phyloP scores from a whole-genome alignment of 1,284 basidiomycete species.

The Cronartium quercuum region DNA sequence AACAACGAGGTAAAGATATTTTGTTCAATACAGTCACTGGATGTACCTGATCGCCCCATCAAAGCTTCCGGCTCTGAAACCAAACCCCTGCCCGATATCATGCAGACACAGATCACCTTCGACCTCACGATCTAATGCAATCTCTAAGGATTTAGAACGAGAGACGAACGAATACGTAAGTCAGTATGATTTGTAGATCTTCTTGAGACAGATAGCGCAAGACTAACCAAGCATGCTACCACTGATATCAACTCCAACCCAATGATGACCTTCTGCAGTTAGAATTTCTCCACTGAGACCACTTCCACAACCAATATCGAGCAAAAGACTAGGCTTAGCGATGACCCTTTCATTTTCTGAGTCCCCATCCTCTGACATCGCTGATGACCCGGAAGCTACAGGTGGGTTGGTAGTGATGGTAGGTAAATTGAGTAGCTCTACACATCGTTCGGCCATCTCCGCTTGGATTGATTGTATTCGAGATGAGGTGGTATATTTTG shows the following conservation, averaged over 20 bases:
- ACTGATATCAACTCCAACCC: slow-evolving; percentile 91
- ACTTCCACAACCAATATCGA: slow-evolving; percentile 98
- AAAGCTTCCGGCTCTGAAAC: slow-evolving; percentile 91
- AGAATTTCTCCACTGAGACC: slow-evolving; percentile 96
- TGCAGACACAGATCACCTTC: slow-evolving; percentile 69
- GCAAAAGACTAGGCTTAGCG: slow-evolving; percentile 58
- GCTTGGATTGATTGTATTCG: slow-evolving; percentile 96
- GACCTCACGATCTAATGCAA: slow-evolving; percentile 84
- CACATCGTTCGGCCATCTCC: slow-evolving; percentile 91
- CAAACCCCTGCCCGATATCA: slow-evolving; percentile 52
- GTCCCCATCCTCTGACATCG: slow-evolving; percentile 12
- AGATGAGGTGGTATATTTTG: slow-evolving; percentile 92
- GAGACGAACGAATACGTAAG: not conserved
- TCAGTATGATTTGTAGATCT: not conserved
- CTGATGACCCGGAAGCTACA: not conserved
- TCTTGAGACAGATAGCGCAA: not conserved
- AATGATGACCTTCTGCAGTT: slow-evolving; percentile 85
- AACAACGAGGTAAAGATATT: slow-evolving; percentile 14
- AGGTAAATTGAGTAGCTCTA: slow-evolving; percentile 82
- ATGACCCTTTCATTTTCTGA: slow-evolving; percentile 29
- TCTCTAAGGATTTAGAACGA: slow-evolving; percentile 58
- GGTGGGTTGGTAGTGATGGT: slow-evolving; percentile 44
- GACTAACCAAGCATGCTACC: slow-evolving; percentile 88
- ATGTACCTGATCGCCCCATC: slow-evolving; percentile 90
- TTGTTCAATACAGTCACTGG: not conserved